Base-by-base conservation (phyloP, 345 rosid species). In the Alliaria petiolata region DNA sequence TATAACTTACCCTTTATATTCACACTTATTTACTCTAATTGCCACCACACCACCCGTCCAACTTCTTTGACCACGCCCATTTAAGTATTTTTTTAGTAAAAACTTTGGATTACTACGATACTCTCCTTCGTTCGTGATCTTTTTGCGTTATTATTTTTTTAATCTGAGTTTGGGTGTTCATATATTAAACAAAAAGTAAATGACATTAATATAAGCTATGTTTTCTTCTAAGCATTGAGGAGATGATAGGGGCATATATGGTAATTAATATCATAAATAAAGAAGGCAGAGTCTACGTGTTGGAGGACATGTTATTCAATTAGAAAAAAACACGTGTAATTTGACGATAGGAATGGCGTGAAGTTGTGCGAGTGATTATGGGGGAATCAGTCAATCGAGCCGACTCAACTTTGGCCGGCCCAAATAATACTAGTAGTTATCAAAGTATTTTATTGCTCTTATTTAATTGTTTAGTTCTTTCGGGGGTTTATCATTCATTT, bases 321-420 rank as follows among this genome's bases (percentile, higher is more conserved):
- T 0, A 0, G 0, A 19, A 22, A 20, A 57, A 1, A 36, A 49
- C 72, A 73, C 71, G 77, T 57, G 49, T 55, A 16, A 33, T 11
- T 26, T 54, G 20, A 9, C 51, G 46, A 73, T 65, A 65, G 26
- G 53, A 64, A 55, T 25, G 65, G 35, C 71, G 71, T 65, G 38
- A 17, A n/a, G 65, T 12, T 22, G 53, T 62, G 20, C 19, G 22
- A 47, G 40, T 39, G 40, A 16, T 49, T 43, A 36, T 7, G 19
- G 65, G 19, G 65, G 25, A 73, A 14, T 38, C 34, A 36, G 77
- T 73, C 77, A 65, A 57, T 58, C 6, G 53, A 47, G 47, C 60
- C 61, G 53, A 66, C 20, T 57, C 59, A 74, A 73, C 77, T 73
- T 73, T 66, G 61, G 72, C 59, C 53, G 66, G 66, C 77, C 30